phyloP scores from a whole-genome alignment of 768 basidiomycete species.

The Pisolithus marmoratus region DNA sequence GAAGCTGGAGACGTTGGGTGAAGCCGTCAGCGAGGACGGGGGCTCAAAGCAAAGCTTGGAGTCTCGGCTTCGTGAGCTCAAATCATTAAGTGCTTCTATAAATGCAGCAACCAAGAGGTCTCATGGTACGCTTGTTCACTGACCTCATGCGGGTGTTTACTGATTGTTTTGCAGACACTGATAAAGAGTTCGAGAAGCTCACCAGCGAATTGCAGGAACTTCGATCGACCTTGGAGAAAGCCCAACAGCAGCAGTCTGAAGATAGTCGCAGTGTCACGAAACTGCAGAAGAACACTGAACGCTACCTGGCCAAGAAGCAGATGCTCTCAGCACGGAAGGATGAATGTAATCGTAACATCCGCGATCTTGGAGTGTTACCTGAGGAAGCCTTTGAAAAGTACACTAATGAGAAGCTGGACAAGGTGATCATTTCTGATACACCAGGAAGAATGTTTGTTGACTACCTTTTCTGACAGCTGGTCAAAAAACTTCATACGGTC shows the following conservation, averaged over 20 bases:
- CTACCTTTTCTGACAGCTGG: conserved; percentile 49
- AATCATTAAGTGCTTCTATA: conserved; percentile 61
- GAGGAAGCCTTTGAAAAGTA: conserved; percentile 98
- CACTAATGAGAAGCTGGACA: conserved; percentile 79
- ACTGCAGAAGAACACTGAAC: conserved; percentile 92
- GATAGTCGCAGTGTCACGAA: conserved; percentile 83
- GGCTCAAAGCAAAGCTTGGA: conserved; percentile 64
- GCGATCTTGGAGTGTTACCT: conserved; percentile 92
- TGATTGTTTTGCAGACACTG: conserved; percentile 43
- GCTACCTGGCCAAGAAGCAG: conserved; percentile 88
- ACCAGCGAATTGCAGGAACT: conserved; percentile 62
- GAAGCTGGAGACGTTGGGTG: conserved; percentile 73
- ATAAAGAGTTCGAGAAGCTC: conserved; percentile 65
- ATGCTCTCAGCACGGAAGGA: conserved; percentile 82
- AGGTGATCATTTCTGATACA: conserved; percentile 38
- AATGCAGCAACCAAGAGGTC: conserved; percentile 55
- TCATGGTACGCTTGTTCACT: conserved; percentile 37
- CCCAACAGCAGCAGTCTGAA: conserved; percentile 80
- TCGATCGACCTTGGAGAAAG: conserved; percentile 58
- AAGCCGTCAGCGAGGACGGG: conserved; percentile 48
- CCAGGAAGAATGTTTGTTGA: conserved; percentile 1
- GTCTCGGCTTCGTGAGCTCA: conserved; percentile 62
- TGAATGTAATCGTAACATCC: conserved; percentile 91
- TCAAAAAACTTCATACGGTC: conserved; percentile 87
- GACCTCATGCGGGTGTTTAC: not conserved